Percentiles rank a stretch among this genome's conserved stretches.
Conservation (phyloP, 1,284 basidiomycete species). For the Cutaneotrichosporon mucoides region DNA sequence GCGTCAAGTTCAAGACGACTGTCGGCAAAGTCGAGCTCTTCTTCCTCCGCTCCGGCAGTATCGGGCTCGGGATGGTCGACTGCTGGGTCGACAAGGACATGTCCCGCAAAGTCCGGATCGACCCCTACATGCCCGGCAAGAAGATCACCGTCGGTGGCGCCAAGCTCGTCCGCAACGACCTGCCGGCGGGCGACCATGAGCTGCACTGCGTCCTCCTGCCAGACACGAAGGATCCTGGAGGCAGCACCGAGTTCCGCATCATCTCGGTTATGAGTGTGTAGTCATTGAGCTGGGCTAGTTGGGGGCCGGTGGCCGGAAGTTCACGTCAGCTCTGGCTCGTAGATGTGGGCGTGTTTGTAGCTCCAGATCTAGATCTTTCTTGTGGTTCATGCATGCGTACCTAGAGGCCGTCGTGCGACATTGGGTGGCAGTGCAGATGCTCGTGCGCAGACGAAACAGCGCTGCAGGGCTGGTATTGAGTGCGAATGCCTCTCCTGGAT, state of each 20-base stretch:
- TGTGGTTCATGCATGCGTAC: too few species aligned
- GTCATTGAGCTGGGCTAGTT: background rate
- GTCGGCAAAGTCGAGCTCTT: constrained; percentile 34
- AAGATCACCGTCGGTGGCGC: constrained; percentile 16
- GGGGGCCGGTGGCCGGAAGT: too few species aligned
- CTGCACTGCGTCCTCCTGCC: constrained; percentile 9
- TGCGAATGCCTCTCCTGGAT: too few species aligned
- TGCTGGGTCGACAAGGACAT: constrained; percentile 46
- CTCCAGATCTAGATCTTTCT: too few species aligned
- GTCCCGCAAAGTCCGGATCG: constrained; percentile 10
- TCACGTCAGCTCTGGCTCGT: too few species aligned
- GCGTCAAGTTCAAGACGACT: constrained; percentile 30
- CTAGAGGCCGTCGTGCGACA: too few species aligned
- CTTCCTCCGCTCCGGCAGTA: constrained; percentile 33
- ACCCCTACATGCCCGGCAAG: too few species aligned
- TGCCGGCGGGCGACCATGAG: background rate
- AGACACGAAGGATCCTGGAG: constrained; percentile 5
- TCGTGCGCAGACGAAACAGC: too few species aligned
- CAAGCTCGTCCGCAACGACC: background rate
- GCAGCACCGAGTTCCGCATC: constrained; percentile 11
- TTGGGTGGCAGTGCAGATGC: too few species aligned
- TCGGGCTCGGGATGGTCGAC: constrained; percentile 31
- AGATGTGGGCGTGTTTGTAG: too few species aligned
- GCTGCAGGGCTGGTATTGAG: too few species aligned
- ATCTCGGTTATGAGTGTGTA: constrained; percentile 11